Evolutionary conservation across 176 grass and related monocot genomes (phyloP), one percentile per base, ranked within the genome.

Genomic region (Dactylis glomerata): DNA sequence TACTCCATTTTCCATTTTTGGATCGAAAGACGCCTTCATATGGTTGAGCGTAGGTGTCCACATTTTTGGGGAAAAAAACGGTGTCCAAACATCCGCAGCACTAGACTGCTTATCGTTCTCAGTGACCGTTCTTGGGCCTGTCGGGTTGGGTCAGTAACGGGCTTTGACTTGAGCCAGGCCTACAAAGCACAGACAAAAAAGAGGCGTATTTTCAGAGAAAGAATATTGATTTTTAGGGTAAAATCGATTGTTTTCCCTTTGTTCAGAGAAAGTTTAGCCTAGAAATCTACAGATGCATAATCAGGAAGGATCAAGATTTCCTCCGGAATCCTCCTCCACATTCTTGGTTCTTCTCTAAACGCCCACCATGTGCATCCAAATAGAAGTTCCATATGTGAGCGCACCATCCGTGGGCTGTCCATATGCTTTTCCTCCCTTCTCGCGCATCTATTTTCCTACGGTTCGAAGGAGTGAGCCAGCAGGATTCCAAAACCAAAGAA

Each of bases 401-500:
- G 31, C 77, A 68, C 67, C 65, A 33, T 83, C 26, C 47, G 56
- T 74, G 47, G 76, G 57, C 1, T 80, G 69, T 34, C 57, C 15
- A 78, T 86, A 67, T 90, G 14, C 88, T 75, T 90, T 75, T 75
- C 84, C 66, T 79, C 19, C 47, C 74, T 41, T 38, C 42, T 24
- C 70, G 70, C 3, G 28, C 40, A 84, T 80, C 19, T 58, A 67
- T 92, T 81, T 92, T 81, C 82, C 16, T 52, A 51, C 22, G 76
- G 16, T 38, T 37, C n/a, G 79, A 24, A 86, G 68, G 85, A 95
- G 88, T 90, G 81, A 59, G 76, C 68, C 34, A 66, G 62, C 92
- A 95, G 90, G 84, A 95, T 95, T 95, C 86, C 90, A 91, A 92
- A 90, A 77, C 88, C 85, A 90, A 84, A 84, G 69, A 23, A 41